These are phyloP conservation scores for Meredithiella fracta DNA, from an alignment of 2,329 filamentous ascomycete species.

Conservation along the genomic window DNA sequence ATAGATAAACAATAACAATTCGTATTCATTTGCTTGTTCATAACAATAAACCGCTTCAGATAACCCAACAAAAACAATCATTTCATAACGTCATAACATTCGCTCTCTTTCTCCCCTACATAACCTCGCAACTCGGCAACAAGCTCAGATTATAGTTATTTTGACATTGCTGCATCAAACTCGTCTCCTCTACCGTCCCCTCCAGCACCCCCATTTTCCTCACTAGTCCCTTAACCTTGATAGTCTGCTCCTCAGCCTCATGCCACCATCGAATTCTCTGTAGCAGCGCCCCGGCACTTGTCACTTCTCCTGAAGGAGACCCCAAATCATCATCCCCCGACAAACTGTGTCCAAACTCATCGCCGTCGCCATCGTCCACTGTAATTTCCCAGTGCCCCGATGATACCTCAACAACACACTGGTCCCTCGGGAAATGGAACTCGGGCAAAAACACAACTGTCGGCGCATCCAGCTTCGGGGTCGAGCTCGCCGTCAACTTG, in stretches of 20 bases:
- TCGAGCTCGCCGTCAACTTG: conserved; percentile 38
- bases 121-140: conserved; percentile 32
- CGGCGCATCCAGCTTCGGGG: conserved; percentile 39
- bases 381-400: conserved; percentile 84
- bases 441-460: conserved; percentile 78
- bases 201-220: conserved; percentile 34
- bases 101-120: conserved; percentile 23
- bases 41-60: no score
- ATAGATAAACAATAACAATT: background rate
- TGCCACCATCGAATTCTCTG: conserved; percentile 91
- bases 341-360: conserved; percentile 3
- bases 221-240: conserved; percentile 60
- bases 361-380: conserved; percentile 36
- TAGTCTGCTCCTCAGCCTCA: conserved; percentile 61
- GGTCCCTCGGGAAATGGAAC: conserved; percentile 72
- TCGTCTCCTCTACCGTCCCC: conserved; percentile 48
- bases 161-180: conserved; percentile 58
- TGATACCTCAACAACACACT: conserved; percentile 56
- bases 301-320: background rate
- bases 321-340: background rate
- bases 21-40: no score
- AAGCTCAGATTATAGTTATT: conserved; percentile 28
- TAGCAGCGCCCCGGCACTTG: conserved; percentile 45
- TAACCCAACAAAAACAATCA: background rate
- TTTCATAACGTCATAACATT: background rate